Percentiles rank a stretch among this genome's conserved stretches.
Evolutionary conservation across 176 grass and related monocot genomes (phyloP).

Genomic region (Pontederia paniculata): DNA sequence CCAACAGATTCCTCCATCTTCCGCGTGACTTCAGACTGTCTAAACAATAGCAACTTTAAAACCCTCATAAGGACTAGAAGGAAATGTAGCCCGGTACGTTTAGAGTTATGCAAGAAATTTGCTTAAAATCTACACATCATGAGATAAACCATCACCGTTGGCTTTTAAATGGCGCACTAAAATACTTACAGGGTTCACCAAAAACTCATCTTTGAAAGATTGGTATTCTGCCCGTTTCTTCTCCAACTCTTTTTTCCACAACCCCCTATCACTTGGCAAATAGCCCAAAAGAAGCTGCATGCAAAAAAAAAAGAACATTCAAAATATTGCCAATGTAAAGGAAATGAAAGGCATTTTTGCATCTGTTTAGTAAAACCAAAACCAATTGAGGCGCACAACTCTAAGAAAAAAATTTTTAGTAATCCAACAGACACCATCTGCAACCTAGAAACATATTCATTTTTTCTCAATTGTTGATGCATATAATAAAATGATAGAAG

Average conservation of each 20-base stretch:
- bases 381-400: too few relatives aligned
- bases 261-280: conserved; percentile 51
- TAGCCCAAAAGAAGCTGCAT: conserved; percentile 69
- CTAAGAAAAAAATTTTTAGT: too few relatives aligned
- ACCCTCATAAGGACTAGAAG: background rate
- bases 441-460: too few relatives aligned
- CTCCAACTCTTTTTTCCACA: conserved; percentile 57
- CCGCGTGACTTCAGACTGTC: conserved; percentile 48
- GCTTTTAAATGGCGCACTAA: background rate
- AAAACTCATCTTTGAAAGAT: conserved; percentile 69
- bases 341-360: too few relatives aligned
- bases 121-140: background rate
- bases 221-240: conserved; percentile 56
- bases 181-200: conserved; percentile 57
- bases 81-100: background rate
- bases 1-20: conserved; percentile 31
- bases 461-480: too few relatives aligned
- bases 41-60: conserved; percentile 12
- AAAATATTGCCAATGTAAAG: background rate
- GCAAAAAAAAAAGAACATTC: conserved; percentile 18
- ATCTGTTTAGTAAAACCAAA: too few relatives aligned
- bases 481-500: too few relatives aligned
- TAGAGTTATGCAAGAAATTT: too few relatives aligned
- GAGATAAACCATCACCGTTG: background rate
- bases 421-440: too few relatives aligned